Conservation (phyloP, 805 yeast species). For the Candida stauntonica region DNA sequence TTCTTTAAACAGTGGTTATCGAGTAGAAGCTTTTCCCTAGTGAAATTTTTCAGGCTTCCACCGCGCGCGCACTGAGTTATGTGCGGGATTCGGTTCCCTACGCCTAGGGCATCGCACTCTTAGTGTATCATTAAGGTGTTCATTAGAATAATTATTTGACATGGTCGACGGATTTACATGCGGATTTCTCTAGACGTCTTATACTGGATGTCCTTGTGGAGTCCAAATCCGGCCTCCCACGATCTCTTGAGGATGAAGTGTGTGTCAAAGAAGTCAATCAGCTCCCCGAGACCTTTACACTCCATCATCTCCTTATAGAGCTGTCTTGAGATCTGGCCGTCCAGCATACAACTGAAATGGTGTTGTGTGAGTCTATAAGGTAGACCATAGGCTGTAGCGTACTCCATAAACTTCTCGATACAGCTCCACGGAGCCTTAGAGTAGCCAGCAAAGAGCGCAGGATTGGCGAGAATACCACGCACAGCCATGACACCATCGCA, state of each 20-base stretch:
- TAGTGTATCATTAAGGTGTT: too few relatives aligned
- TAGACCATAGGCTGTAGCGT: constrained; percentile 72
- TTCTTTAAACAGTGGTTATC: too few relatives aligned
- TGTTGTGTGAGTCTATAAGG: constrained; percentile 85
- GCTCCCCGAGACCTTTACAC: constrained; percentile 49
- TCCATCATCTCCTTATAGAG: constrained; percentile 63
- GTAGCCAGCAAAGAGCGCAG: constrained; percentile 79
- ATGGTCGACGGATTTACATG: constrained; percentile 27
- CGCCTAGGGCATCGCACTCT: too few relatives aligned
- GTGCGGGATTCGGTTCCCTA: too few relatives aligned
- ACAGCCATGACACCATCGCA: constrained; percentile 96
- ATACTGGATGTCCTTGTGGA: constrained; percentile 42
- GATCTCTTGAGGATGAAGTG: constrained; percentile 61
- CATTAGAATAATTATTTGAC: too few relatives aligned
- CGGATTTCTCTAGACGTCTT: constrained; percentile 27
- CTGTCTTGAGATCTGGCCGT: constrained; percentile 42
- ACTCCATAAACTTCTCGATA: constrained; percentile 77
- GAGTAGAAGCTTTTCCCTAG: too few relatives aligned
- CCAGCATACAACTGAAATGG: constrained; percentile 85
- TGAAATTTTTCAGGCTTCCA: too few relatives aligned
- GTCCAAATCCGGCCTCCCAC: constrained; percentile 69
- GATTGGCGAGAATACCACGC: constrained; percentile 80
- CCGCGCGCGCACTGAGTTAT: too few relatives aligned
- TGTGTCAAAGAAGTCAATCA: constrained; percentile 80
- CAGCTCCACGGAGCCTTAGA: constrained; percentile 85